Base-by-base conservation (phyloP, 2,329 filamentous ascomycete genomes). In the Sclerotinia sclerotiorum region DNA sequence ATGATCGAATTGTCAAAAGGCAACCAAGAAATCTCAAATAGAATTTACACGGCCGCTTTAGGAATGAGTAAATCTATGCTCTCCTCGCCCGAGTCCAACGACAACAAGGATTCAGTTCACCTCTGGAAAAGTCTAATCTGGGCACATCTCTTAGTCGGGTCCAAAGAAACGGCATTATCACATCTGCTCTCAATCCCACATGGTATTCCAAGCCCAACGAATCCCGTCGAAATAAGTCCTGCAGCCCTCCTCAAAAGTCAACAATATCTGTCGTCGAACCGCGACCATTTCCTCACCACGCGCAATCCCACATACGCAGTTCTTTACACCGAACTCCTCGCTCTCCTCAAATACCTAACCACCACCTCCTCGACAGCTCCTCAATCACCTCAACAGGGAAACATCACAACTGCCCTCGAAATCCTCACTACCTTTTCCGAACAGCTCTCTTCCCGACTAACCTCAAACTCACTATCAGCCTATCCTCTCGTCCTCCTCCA, bases 41-140 rank as follows among this genome's bases (percentile, higher is more conserved):
- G 86, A 64, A 88, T 95, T 0, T 85, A 94, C 74, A 77, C 82
- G 1, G 89, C 90, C 1, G 89, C 92, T 1, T 81, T 92, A n/a
- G 81, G 81, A 3, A 86, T 88, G 82, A 82, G 80, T 66, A 75
- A 76, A n/a, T 79, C 75, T 2, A 79, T 84, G 29, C 70, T 77
- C 5, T 51, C 60, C 17, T 8, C 55, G 32, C 32, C 55, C 13
- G 60, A 39, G 73, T 78, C 27, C 17, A 68, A 72, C 7, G 76
- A 79, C 29, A 66, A 73, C 76, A 42, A 65, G 24, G 78, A 82
- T 42, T 63, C 70, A 3, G 73, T 76, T 17, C 21, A 76, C 17
- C 70, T 80, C n/a, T 75, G 73, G 74, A 73, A 21, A 70, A 72
- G 10, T 48, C 79, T 72, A 71, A 65, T 74, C 21, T 78, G 76